Base-by-base conservation (phyloP, 2,329 filamentous ascomycete species). In the Didymellaceae sp. region DNA sequence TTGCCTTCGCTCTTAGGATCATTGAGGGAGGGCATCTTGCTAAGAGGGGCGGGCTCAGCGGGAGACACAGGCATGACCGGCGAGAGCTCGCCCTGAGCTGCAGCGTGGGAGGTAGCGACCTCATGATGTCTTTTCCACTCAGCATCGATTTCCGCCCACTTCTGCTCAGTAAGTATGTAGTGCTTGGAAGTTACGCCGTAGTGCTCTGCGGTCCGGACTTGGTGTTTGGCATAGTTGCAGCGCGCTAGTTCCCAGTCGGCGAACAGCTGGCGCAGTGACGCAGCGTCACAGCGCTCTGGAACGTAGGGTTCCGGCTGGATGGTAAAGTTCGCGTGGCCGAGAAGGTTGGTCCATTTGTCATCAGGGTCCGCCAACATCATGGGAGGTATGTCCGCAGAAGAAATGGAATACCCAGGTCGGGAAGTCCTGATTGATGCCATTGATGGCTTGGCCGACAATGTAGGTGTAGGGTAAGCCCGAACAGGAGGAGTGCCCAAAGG, bases 301-400 rank as follows among this genome's bases (percentile, higher is more conserved):
- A 83, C 74, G 66, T 96, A 96, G 0, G 92, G 93, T 68, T 87
- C 84, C 0, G 92, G 92, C 17, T 84, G 77, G 61, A 97, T 95
- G 63, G 84, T 92, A 71, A 95, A 97, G 76, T 97, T 96, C 58
- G 92, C 92, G 70, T 97, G 92, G 21, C 93, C 93, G 11, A 97
- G 83, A 48, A 85, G 86, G 66, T 88, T 84, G 1, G 90, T 88
- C 93, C 93, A 97, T 59, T 87, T 85, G 68, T 96, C 91, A 40
- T 86, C 80, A 5, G 86, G 85, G 66, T 96, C 90, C 24, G 71
- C 68, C n/a, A 85, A 77, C 45, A 86, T 77, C 56, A 91, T 84
- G 4, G 83, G 81, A 4, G 86, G 83, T 13, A 88, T 83, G 20
- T 85, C 82, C 4, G 76, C 70, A 30, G 77, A 75, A 4, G 82